phyloP scores from a whole-genome alignment of 805 yeast species.

The Kuraishia cidri region DNA sequence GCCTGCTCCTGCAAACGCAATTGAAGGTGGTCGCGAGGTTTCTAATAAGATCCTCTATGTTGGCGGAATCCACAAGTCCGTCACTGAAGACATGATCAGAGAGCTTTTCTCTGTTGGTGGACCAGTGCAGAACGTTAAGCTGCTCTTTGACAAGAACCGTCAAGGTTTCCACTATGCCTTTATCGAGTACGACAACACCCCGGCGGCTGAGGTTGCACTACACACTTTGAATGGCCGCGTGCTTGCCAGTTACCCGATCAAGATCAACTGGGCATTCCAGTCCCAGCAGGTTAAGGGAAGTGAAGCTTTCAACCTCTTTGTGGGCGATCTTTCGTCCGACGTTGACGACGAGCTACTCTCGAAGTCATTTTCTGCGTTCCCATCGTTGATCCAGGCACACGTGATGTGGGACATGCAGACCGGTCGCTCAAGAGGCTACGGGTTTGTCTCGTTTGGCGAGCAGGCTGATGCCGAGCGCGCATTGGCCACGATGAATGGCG shows the following conservation, averaged over 20 bases:
- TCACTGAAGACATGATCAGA: constrained; percentile 52
- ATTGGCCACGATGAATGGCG: constrained; percentile 66
- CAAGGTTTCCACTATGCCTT: constrained; percentile 77
- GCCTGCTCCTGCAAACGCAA: constrained; percentile 56
- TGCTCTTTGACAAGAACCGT: constrained; percentile 67
- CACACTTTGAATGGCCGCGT: constrained; percentile 47
- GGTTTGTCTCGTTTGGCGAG: constrained; percentile 71
- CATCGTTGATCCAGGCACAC: constrained; percentile 69
- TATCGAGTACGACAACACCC: constrained; percentile 56
- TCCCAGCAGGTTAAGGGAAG: constrained; percentile 53
- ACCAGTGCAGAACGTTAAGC: constrained; percentile 53
- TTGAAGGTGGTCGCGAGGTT: constrained; percentile 75
- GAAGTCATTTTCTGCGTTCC: constrained; percentile 45
- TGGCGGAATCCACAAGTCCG: constrained; percentile 59
- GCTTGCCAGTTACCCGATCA: constrained; percentile 46
- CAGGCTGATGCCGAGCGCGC: constrained; percentile 69
- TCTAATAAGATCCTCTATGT: constrained; percentile 69
- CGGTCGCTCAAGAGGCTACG: constrained; percentile 86
- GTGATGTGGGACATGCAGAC: constrained; percentile 98
- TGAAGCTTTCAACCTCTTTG: constrained; percentile 62
- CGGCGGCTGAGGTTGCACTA: constrained; percentile 55
- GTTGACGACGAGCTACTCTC: constrained; percentile 69
- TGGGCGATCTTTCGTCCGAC: constrained; percentile 80
- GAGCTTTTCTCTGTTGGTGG: constrained; percentile 56
- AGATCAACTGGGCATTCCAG: constrained; percentile 79